These are phyloP conservation scores for Cladosporium sp. DNA, from an alignment of 2,329 filamentous ascomycete genomes.

Conservation along the genomic window DNA sequence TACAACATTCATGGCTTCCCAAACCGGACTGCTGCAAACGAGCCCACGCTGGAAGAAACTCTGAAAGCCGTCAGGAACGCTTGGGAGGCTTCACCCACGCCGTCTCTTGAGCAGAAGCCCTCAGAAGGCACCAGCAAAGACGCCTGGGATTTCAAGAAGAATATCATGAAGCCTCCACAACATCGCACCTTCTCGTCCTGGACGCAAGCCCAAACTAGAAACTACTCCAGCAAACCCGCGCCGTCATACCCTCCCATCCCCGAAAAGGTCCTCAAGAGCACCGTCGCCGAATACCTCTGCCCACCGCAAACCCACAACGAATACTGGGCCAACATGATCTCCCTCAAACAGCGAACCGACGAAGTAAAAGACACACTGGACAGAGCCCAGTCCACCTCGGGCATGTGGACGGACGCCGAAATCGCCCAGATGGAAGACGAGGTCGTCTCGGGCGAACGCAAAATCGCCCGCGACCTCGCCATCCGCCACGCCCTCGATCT, in stretches of 20 bases:
- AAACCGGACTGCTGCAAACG: constrained; percentile 5
- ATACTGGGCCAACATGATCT: constrained; percentile 11
- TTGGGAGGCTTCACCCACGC: neutral
- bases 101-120: too few relatives aligned
- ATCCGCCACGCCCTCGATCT: constrained; percentile 22
- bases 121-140: neutral
- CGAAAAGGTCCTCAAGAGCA: constrained; percentile 14
- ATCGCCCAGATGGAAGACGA: neutral
- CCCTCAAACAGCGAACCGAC: neutral
- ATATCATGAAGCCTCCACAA: neutral
- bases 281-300: constrained; percentile 22
- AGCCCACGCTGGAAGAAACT: neutral
- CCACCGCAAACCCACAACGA: constrained; percentile 3
- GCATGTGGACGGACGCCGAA: neutral
- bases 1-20: constrained; percentile 10
- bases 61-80: neutral
- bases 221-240: constrained; percentile 8
- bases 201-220: neutral
- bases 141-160: neutral
- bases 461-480: constrained; percentile 20
- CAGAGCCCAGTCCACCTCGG: neutral
- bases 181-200: constrained; percentile 14
- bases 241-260: neutral
- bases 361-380: neutral
- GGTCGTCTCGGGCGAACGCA: constrained; percentile 15